Evolutionary conservation across 1,139 yeast genomes (phyloP).

Genomic region (Geotrichum europaeum): DNA sequence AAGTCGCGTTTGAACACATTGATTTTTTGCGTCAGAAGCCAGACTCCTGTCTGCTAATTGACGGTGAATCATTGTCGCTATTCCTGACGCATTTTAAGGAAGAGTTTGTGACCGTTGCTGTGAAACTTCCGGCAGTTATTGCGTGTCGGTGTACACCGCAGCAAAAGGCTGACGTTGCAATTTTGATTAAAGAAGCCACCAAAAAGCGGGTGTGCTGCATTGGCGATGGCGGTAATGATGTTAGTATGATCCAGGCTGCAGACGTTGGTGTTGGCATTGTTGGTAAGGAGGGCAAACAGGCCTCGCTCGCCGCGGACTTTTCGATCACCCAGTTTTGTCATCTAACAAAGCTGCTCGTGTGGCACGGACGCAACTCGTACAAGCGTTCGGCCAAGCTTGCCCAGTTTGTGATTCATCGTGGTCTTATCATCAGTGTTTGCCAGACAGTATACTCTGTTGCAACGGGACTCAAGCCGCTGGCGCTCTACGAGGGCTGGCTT

Average conservation of each 20-base stretch:
- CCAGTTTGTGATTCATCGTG: conserved; percentile 95
- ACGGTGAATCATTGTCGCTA: conserved; percentile 81
- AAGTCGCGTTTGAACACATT: conserved; percentile 58
- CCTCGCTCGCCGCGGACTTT: conserved; percentile 94
- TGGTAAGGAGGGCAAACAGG: conserved; percentile 97
- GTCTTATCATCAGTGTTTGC: conserved; percentile 88
- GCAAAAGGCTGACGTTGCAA: conserved; percentile 94
- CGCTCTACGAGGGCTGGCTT: conserved; percentile 89
- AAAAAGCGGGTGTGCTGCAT: conserved; percentile 92
- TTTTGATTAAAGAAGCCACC: conserved; percentile 67
- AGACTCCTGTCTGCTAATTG: conserved; percentile 80
- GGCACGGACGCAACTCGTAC: conserved; percentile 98
- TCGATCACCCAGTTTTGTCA: conserved; percentile 90
- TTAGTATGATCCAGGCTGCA: conserved; percentile 97
- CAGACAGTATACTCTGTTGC: conserved; percentile 89
- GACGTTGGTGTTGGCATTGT: conserved; percentile 99
- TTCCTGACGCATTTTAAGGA: conserved; percentile 56
- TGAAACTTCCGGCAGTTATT: conserved; percentile 80
- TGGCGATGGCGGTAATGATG: conserved; percentile 99
- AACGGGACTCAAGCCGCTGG: conserved; percentile 86
- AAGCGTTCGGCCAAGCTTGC: conserved; percentile 92
- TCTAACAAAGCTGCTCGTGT: conserved; percentile 73
- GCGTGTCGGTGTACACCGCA: conserved; percentile 99
- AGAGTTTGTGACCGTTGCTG: conserved; percentile 74
- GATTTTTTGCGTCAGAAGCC: conserved; percentile 61